These are phyloP conservation scores for Scheffersomyces stipitis DNA, from an alignment of 805 yeast species.

Conservation along the genomic window DNA sequence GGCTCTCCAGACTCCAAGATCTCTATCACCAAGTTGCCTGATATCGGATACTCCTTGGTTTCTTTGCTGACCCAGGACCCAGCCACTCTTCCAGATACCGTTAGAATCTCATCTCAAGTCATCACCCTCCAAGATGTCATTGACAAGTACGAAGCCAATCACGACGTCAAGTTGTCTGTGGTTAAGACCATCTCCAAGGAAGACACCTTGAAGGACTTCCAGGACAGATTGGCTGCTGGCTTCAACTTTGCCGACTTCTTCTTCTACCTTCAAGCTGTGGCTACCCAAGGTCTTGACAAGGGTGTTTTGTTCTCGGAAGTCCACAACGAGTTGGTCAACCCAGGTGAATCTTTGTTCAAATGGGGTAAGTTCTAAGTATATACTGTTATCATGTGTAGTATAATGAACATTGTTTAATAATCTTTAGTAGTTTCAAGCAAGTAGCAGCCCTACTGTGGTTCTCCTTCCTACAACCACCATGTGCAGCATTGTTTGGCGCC, in stretches of 20 bases:
- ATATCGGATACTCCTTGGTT: constrained; percentile 16
- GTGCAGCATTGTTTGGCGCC: too few species aligned
- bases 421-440: too few species aligned
- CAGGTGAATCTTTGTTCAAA: constrained; percentile 43
- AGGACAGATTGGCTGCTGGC: constrained; percentile 24
- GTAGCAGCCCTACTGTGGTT: too few species aligned
- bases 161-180: constrained; percentile 24
- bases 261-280: constrained; percentile 29
- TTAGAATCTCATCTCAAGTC: constrained; percentile 44
- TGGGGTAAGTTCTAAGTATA: constrained; percentile 35
- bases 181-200: constrained; percentile 15
- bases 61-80: constrained; percentile 25
- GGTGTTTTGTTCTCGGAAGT: constrained; percentile 34
- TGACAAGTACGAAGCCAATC: constrained; percentile 38
- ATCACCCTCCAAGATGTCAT: constrained; percentile 39
- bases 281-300: constrained; percentile 39
- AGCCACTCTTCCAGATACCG: constrained; percentile 39
- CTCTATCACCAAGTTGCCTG: constrained; percentile 31
- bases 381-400: background rate
- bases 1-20: constrained; percentile 41
- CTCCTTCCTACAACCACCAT: background rate
- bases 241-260: constrained; percentile 34
- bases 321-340: constrained; percentile 47
- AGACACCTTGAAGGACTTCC: constrained; percentile 30
- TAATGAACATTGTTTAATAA: too few species aligned